Evolutionary conservation across 2,329 filamentous ascomycete species (phyloP), one percentile per base, ranked within the genome.

Genomic region (Colletotrichum truncatum): DNA sequence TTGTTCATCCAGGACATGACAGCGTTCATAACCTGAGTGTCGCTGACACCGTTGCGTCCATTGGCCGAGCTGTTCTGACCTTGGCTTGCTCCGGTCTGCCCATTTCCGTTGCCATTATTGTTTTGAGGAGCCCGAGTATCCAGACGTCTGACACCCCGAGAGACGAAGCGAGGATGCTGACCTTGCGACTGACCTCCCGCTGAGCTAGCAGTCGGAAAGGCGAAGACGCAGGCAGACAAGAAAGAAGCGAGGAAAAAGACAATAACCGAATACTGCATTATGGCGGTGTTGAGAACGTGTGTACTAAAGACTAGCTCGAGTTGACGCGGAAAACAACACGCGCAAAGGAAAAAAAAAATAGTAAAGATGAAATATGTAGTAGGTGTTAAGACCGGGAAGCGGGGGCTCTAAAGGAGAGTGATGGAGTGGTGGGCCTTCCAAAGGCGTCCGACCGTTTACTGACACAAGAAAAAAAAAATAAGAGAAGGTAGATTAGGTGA

Each of bases 1-100:
- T 70, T 67, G 2, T 64, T 61, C 64, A 60, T 58, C 69, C 69
- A 70, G 8, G 68, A 64, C 45, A 66, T 57, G 14, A 70, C 69
- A 12, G 69, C 69, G 34, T 70, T 70, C 56, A 49, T 62, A 25
- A 70, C 46, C 55, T 70, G 69, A 2, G 56, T 45, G 7, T 66
- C 64, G 51, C 66, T 69, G 62, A 65, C 62, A 11, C 62, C 62
- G 25, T 65, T 65, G 34, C 43, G 56, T 1, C 26, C 41, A 18
- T 53, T 28, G 2, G 57, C 56, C 8, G 64, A 51, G 23, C 39
- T 65, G 55, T 55, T 52, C 10, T 58, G 39, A 23, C 58, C 41
- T 16, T 65, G 56, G 30, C 36, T 59, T n/a, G 54, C 56, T 7
- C 48, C 56, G 4, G 39, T 9, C 36, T 65, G 45, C 25, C 30